Base-by-base conservation (phyloP, 2,329 filamentous ascomycete genomes). In the Plenodomus lindquistii region DNA sequence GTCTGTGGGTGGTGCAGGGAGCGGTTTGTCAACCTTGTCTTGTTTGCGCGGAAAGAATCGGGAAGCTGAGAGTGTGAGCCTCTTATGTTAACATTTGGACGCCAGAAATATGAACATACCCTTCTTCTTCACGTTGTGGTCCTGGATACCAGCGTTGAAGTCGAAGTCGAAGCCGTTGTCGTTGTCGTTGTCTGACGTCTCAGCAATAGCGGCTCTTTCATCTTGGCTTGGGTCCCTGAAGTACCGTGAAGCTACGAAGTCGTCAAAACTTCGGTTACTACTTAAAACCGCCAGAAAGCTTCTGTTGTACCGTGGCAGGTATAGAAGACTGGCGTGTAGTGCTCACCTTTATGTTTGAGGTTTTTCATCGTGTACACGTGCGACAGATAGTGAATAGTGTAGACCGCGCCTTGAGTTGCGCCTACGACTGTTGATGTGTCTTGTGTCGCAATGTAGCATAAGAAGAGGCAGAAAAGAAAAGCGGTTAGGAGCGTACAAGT, bases 221-320 rank as follows among this genome's bases (percentile, higher is more conserved):
- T 66, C 55, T n/a, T 49, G 47, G 39, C 37, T 54, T 5, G 52
- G 52, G 18, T 56, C 48, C 31, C 48, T 52, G 46, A 64, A 64
- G 44, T 60, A 57, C n/a, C 48, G 56, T 27, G 59, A 66, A 16
- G 58, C 62, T 64, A 22, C 2, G 1, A 18, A 2, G 4, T 2
- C 20, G 10, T 52, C 19, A 54, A 38, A 22, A 17, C 17, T 13
- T 16, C 7, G 27, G 27, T 8, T 4, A 15, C 6, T 15, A 31
- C 15, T 7, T 8, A 31, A 31, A 4, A 8, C 11, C 4, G 15
- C 4, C 27, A 15, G 15, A 8, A 31, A 7, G 11, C 6, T 31
- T 8, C 27, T 31, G 11, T 8, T 15, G 11, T 7, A 13, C 9
- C 27, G 27, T 13, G 6, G 27, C 27, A 13, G 11, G 4, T 31